A percentile compares a stretch with the other conserved stretches of the same genome.
phyloP scores from a whole-genome alignment of 2,329 filamentous ascomycete genomes.

The Paecilomyces sp. region DNA sequence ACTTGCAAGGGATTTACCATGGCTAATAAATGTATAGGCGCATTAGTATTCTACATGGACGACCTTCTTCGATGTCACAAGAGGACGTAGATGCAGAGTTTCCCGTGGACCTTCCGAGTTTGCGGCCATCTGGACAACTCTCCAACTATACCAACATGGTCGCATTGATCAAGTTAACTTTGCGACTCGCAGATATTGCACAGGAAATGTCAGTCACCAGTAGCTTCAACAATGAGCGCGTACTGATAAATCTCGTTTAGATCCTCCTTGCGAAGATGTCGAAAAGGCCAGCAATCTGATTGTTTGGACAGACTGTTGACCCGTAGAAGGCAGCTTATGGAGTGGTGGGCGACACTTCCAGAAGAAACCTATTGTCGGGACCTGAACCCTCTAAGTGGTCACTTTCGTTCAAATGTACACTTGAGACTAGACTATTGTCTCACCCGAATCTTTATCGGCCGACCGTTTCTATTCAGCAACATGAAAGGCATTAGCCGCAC shows the following conservation, averaged over 20 bases:
- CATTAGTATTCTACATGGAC: slow-evolving; percentile 50
- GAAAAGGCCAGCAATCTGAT: slow-evolving; percentile 31
- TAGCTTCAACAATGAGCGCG: not conserved
- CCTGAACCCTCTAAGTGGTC: slow-evolving; percentile 31
- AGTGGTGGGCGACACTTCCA: slow-evolving; percentile 37
- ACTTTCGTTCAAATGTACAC: slow-evolving; percentile 45
- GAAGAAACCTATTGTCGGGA: slow-evolving; percentile 33
- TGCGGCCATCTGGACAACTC: slow-evolving; percentile 34
- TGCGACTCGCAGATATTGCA: slow-evolving; percentile 32
- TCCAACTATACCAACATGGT: slow-evolving; percentile 43
- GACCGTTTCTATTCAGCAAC: slow-evolving; percentile 45
- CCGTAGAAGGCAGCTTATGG: slow-evolving; percentile 30
- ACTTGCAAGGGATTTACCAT: not conserved
- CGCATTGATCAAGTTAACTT: slow-evolving; percentile 38
- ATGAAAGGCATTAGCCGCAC: slow-evolving; percentile 21
- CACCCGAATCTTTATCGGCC: slow-evolving; percentile 47
- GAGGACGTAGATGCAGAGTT: slow-evolving; percentile 49
- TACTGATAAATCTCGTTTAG: slow-evolving; percentile 20
- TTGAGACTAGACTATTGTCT: slow-evolving; percentile 48
- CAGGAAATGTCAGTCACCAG: slow-evolving; percentile 30
- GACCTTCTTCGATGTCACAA: slow-evolving; percentile 47
- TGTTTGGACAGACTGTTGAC: slow-evolving; percentile 33
- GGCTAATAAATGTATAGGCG: slow-evolving; percentile 29
- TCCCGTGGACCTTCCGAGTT: slow-evolving; percentile 40
- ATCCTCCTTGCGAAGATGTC: slow-evolving; percentile 31